Conservation (phyloP, 2,329 filamentous ascomycete genomes). For the Mariannaea sp. region DNA sequence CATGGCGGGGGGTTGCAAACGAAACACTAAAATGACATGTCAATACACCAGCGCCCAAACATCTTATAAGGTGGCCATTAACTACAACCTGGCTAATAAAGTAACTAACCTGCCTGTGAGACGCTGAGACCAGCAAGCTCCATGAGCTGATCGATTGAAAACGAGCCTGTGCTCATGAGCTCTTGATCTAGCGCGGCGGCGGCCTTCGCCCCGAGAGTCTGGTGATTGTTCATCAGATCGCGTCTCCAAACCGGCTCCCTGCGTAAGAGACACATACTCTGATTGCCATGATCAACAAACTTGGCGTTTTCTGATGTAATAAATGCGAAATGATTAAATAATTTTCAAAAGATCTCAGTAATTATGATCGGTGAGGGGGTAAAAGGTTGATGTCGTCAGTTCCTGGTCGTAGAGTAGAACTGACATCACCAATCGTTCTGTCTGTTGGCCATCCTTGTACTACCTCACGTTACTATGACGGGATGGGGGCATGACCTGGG, state of each 20-base stretch:
- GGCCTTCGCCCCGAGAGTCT: constrained; percentile 88
- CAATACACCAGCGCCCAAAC: background rate
- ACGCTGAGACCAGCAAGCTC: constrained; percentile 92
- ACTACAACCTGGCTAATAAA: no score
- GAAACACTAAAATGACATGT: constrained; percentile 66
- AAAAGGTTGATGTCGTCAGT: background rate
- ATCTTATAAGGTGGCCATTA: background rate
- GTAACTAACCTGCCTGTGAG: constrained; percentile 78
- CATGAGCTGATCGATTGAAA: constrained; percentile 97
- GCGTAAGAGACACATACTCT: constrained; percentile 36
- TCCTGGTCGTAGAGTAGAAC: background rate
- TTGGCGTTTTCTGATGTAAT: background rate
- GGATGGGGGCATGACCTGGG: background rate
- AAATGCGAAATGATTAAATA: background rate
- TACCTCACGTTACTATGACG: no score
- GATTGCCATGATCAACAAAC: constrained; percentile 37
- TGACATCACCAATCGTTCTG: constrained; percentile 19
- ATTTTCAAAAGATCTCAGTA: background rate
- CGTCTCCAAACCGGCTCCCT: constrained; percentile 13
- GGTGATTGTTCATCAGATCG: constrained; percentile 1
- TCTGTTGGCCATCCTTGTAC: no score
- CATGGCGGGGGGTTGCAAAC: constrained; percentile 74
- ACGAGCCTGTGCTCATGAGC: constrained; percentile 86
- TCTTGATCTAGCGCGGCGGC: constrained; percentile 90
- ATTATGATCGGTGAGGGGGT: background rate